Evolutionary conservation across 2,329 filamentous ascomycete species (phyloP).

Genomic region (Talaromyces albobiverticillius): DNA sequence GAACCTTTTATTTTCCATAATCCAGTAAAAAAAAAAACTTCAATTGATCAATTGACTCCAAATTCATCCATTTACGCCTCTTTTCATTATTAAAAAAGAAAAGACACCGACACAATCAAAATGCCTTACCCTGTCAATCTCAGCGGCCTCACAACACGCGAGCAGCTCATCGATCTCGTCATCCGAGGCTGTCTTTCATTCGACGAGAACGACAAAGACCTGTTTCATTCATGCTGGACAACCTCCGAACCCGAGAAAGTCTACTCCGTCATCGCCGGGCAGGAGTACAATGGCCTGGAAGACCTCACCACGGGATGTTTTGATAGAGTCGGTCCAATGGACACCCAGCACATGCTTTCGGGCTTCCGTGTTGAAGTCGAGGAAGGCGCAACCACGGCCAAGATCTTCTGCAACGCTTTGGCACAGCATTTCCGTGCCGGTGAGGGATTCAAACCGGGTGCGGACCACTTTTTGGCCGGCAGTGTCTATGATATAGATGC

Average conservation of each 20-base stretch:
- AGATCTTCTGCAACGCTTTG: conserved; percentile 2
- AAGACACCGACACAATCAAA: no score
- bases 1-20: no score
- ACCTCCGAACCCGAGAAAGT: background rate
- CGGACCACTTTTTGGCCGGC: background rate
- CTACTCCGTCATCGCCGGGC: background rate
- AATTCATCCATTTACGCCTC: no score
- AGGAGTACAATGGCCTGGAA: background rate
- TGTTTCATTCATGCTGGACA: background rate
- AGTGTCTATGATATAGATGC: background rate
- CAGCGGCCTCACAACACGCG: background rate
- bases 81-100: no score
- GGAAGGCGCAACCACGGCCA: background rate
- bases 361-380: background rate
- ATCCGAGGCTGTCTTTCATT: background rate
- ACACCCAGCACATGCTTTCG: background rate
- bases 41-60: no score
- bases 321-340: background rate
- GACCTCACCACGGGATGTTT: background rate
- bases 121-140: background rate
- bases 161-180: background rate
- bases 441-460: background rate
- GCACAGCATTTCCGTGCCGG: background rate
- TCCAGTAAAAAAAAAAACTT: no score
- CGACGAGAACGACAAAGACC: background rate